phyloP scores from a whole-genome alignment of 176 grass and related monocot species.

The Oryza rufipogon region DNA sequence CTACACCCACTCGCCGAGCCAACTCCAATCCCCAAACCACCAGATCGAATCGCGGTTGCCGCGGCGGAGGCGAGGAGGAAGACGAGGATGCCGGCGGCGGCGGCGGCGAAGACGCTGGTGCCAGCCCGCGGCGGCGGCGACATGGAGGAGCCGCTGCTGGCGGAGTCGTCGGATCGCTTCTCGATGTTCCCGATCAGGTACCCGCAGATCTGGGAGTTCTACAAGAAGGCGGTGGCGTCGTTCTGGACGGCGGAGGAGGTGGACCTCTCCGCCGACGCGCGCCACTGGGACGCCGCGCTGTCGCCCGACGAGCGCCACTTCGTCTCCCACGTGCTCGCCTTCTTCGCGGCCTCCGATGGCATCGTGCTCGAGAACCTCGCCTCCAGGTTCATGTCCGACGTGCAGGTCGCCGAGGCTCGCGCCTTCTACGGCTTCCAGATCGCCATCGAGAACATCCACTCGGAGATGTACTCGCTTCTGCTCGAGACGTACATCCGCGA shows the following conservation, averaged over 20 bases:
- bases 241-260: slow-evolving; percentile 93
- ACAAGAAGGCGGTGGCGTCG: slow-evolving; percentile 90
- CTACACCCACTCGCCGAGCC: background rate
- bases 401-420: slow-evolving; percentile 79
- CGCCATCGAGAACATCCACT: slow-evolving; percentile 99
- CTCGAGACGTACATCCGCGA: slow-evolving; percentile 89
- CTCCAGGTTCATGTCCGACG: slow-evolving; percentile 85
- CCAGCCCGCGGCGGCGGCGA: slow-evolving; percentile 47
- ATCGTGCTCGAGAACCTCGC: slow-evolving; percentile 96
- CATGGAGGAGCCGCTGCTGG: slow-evolving; percentile 73
- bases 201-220: slow-evolving; percentile 81
- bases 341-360: slow-evolving; percentile 93
- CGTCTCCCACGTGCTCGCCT: slow-evolving; percentile 92
- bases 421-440: slow-evolving; percentile 98
- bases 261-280: slow-evolving; percentile 67
- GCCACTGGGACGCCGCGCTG: slow-evolving; percentile 68
- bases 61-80: background rate
- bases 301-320: slow-evolving; percentile 78
- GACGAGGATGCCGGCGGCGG: slow-evolving; percentile 61
- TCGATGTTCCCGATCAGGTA: slow-evolving; percentile 83
- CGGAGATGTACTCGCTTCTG: slow-evolving; percentile 89
- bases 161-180: slow-evolving; percentile 72
- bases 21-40: background rate
- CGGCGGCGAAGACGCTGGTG: slow-evolving; percentile 17
- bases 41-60: background rate